Conservation (phyloP, 176 grass and related monocot species). For the Rhynchospora breviuscula region DNA sequence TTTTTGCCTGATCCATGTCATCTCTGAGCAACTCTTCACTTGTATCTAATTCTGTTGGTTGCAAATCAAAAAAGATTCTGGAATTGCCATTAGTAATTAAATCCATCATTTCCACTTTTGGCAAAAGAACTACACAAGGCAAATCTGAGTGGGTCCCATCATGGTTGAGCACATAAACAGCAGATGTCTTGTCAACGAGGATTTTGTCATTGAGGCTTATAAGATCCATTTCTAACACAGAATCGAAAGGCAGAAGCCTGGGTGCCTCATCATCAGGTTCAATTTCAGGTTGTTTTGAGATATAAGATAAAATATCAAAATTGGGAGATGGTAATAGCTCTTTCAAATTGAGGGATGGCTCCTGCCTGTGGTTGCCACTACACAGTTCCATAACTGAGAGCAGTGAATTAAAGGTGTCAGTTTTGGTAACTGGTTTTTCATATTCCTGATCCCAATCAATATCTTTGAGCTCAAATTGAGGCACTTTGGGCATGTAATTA, state of each 20-base stretch:
- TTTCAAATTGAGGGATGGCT: constrained; percentile 32
- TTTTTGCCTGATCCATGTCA: constrained; percentile 34
- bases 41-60: constrained; percentile 34
- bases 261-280: constrained; percentile 29
- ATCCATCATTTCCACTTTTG: constrained; percentile 67
- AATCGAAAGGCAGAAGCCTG: constrained; percentile 35
- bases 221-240: constrained; percentile 67
- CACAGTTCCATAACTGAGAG: constrained; percentile 42
- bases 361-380: constrained; percentile 31
- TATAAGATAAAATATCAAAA: constrained; percentile 47
- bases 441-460: constrained; percentile 64
- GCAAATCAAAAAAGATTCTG: constrained; percentile 50
- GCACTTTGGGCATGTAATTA: constrained; percentile 40
- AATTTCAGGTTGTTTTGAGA: constrained; percentile 42
- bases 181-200: constrained; percentile 51
- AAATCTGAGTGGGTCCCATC: constrained; percentile 51
- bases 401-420: constrained; percentile 44
- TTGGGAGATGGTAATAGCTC: constrained; percentile 51
- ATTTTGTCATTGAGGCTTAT: constrained; percentile 52
- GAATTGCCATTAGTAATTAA: constrained; percentile 43
- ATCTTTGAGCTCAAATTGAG: constrained; percentile 57
- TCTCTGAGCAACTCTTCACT: constrained; percentile 54
- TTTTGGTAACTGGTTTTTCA: constrained; percentile 35
- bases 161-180: constrained; percentile 56
- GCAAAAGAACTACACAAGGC: constrained; percentile 55